Base-by-base conservation (phyloP, 2,329 filamentous ascomycete species). In the Rhinocladiella mackenziei region DNA sequence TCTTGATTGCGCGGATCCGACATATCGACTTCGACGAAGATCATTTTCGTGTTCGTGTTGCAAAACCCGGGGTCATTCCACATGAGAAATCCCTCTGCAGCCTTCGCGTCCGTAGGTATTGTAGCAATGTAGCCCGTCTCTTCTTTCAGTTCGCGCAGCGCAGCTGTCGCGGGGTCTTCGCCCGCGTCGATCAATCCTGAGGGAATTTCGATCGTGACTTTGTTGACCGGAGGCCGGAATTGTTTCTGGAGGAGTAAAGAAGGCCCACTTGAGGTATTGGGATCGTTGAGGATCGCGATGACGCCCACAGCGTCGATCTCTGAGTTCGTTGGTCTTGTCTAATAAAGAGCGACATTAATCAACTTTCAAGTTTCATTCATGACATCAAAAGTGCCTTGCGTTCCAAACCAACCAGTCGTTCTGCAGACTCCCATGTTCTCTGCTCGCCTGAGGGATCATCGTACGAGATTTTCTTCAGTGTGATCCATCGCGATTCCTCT, bases 11-110 rank as follows among this genome's bases (percentile, higher is more conserved):
- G 80, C 0, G 82, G 75, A 1, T 80, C 68, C 3, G 68, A 73
- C 73, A 85, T 78, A 62, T 91, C 84, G 51, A 91, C 77, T 1
- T 71, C 75, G 30, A 89, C 78, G 59, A 89, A 84, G 10, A 89
- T 79, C 66, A 73, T 71, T 39, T 71, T 70, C 18, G 71, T 60
- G 48, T 72, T 73, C 11, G 70, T 72, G 45, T 72, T 73, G 54
- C 67, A 71, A 42, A 73, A 68, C 10, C 70, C 70, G 2, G 70
- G 69, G 51, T 73, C 70, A 29, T 57, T 57, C 25, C 39, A 56
- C 55, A 57, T 57, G 23, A 57, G 15, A 20, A 57, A 55, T 2
- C 53, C 51, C 18, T 53, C 51, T 20, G 55, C 53, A 9, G 53
- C 51, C 18, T 45, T 54, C 17, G 51, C 41, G 31, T 53, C 51